A percentile compares a stretch with the other conserved stretches of the same genome.
phyloP scores from a whole-genome alignment of 2,329 filamentous ascomycete genomes.

The Botrytis pseudocinerea region DNA sequence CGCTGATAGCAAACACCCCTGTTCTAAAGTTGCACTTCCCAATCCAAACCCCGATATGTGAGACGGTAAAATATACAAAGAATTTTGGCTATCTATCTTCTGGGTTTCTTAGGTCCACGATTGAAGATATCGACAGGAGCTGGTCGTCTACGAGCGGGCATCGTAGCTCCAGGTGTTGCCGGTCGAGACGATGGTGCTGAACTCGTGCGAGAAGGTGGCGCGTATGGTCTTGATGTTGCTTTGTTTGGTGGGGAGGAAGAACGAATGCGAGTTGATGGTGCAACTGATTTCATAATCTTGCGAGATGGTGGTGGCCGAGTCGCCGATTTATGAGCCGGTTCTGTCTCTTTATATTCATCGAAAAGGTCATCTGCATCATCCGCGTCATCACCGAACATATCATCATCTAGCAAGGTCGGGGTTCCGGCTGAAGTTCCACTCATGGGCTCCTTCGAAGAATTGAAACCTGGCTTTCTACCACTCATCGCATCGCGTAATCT shows the following conservation, averaged over 20 bases:
- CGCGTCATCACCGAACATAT: conserved; percentile 26
- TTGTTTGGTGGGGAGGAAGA: background rate
- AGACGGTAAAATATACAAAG: background rate
- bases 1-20: background rate
- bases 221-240: background rate
- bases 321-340: conserved; percentile 5
- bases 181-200: conserved; percentile 10
- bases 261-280: conserved; percentile 18
- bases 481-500: conserved; percentile 35
- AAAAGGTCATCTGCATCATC: conserved; percentile 36
- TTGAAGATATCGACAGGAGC: conserved; percentile 21
- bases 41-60: background rate
- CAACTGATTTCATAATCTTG: conserved; percentile 8
- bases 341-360: conserved; percentile 26
- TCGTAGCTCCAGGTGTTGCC: conserved; percentile 12
- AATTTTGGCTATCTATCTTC: conserved; percentile 7
- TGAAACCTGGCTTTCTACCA: conserved; percentile 17
- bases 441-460: conserved; percentile 26
- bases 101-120: conserved; percentile 24
- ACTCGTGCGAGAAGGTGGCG: background rate
- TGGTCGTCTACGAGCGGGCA: conserved; percentile 15
- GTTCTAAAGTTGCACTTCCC: background rate
- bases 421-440: conserved; percentile 27
- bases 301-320: conserved; percentile 19
- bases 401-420: conserved; percentile 30